phyloP scores from a whole-genome alignment of 345 rosid species.

The Lepidium africanum region DNA sequence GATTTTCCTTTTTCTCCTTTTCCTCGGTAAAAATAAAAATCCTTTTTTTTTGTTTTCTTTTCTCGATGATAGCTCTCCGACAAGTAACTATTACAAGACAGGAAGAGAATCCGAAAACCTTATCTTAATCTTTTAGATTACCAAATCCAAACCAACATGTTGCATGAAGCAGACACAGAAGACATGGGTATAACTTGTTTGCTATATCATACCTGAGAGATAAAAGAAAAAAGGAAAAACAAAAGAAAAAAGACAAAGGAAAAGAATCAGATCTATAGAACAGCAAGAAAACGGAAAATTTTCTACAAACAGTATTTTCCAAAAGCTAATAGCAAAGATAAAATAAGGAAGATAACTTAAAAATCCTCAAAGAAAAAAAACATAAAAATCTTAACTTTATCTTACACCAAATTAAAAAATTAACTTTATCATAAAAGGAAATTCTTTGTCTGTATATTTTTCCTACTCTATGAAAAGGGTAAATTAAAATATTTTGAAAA shows the following conservation, averaged over 20 bases:
- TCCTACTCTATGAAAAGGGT: background rate
- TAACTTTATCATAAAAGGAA: constrained; percentile 7
- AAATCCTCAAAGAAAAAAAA: background rate
- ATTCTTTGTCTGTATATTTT: background rate
- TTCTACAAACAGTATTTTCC: background rate
- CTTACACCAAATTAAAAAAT: background rate
- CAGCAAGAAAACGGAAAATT: background rate
- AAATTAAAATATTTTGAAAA: background rate
- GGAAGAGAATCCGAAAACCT: constrained; percentile 25
- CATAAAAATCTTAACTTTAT: background rate
- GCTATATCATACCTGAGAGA: constrained; percentile 14
- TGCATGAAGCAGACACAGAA: constrained; percentile 30
- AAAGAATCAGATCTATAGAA: constrained; percentile 23
- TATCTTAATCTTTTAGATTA: constrained; percentile 21
- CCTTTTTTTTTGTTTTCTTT: background rate
- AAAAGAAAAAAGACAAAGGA: background rate
- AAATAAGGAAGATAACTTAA: background rate
- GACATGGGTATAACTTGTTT: constrained; percentile 28
- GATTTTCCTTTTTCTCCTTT: background rate
- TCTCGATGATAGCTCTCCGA: background rate
- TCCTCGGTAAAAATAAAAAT: background rate
- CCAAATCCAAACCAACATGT: constrained; percentile 31
- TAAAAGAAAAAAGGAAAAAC: background rate
- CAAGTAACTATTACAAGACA: constrained; percentile 20
- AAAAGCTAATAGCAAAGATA: background rate